A percentile compares a stretch with the other conserved stretches of the same genome.
Conservation (phyloP, 331 rosid genomes). For the Malus hybrid region DNA sequence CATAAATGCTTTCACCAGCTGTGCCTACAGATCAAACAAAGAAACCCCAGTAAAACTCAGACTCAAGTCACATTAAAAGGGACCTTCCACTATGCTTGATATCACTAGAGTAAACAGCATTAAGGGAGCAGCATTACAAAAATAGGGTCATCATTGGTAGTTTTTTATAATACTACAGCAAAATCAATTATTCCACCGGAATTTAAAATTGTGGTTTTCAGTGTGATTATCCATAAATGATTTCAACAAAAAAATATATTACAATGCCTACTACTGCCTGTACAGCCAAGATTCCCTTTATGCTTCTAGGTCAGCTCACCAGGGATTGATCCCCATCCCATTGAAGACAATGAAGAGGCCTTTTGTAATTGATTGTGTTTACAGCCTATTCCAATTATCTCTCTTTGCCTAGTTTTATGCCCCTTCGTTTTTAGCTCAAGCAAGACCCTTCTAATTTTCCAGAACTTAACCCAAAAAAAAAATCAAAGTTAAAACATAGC, state of each 20-base stretch:
- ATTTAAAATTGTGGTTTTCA: background rate
- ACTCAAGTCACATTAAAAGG: background rate
- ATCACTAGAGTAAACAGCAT: background rate
- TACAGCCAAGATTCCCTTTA: background rate
- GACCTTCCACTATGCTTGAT: background rate
- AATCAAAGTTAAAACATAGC: background rate
- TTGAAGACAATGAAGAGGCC: background rate
- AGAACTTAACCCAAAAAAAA: background rate
- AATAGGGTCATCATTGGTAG: background rate
- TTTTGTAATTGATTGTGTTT: background rate
- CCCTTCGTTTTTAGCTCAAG: background rate
- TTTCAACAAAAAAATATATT: background rate
- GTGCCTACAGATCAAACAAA: slow-evolving; percentile 45
- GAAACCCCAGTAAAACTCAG: background rate
- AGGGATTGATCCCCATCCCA: background rate
- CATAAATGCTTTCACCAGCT: slow-evolving; percentile 93
- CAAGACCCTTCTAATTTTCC: background rate
- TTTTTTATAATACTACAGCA: background rate
- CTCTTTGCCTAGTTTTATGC: background rate
- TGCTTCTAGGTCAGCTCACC: background rate
- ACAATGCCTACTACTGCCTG: background rate
- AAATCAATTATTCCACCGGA: background rate
- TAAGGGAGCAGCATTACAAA: background rate
- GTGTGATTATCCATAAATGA: background rate
- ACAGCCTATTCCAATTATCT: background rate